phyloP scores from a whole-genome alignment of 2,329 filamentous ascomycete species.

The Ciborinia camelliae region DNA sequence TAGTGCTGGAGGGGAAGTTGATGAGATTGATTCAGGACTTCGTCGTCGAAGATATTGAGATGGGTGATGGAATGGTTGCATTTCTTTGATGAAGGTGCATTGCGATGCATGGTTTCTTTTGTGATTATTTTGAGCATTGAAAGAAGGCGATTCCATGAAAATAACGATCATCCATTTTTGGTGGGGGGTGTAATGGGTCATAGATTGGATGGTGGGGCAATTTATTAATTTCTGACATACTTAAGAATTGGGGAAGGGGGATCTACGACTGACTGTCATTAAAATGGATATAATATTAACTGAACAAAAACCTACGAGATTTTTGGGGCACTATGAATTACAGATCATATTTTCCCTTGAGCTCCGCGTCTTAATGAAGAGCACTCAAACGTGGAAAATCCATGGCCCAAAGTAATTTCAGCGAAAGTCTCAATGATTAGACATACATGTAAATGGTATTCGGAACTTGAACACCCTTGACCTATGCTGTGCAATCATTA shows the following conservation, averaged over 20 bases:
- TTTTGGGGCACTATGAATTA: background rate
- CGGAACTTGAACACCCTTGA: no score
- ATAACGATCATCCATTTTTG: background rate
- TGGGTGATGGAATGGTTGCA: background rate
- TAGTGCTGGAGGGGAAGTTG: constrained; percentile 42
- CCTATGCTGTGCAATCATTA: background rate
- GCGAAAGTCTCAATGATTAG: no score
- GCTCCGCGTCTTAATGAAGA: no score
- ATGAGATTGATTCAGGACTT: constrained; percentile 51
- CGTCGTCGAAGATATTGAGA: background rate
- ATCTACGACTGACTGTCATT: background rate
- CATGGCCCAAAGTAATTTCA: no score
- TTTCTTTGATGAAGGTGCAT: background rate
- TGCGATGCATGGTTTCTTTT: background rate
- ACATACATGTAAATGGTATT: no score
- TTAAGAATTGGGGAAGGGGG: no score
- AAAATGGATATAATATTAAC: background rate
- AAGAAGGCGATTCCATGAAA: background rate
- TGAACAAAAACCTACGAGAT: no score
- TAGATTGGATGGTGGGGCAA: background rate
- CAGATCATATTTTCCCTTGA: no score
- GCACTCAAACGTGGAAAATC: no score
- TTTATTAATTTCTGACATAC: no score
- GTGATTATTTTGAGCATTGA: background rate
- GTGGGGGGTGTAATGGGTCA: background rate